Base-by-base conservation (phyloP, 2,329 filamentous ascomycete species). In the Penicillium sp. region DNA sequence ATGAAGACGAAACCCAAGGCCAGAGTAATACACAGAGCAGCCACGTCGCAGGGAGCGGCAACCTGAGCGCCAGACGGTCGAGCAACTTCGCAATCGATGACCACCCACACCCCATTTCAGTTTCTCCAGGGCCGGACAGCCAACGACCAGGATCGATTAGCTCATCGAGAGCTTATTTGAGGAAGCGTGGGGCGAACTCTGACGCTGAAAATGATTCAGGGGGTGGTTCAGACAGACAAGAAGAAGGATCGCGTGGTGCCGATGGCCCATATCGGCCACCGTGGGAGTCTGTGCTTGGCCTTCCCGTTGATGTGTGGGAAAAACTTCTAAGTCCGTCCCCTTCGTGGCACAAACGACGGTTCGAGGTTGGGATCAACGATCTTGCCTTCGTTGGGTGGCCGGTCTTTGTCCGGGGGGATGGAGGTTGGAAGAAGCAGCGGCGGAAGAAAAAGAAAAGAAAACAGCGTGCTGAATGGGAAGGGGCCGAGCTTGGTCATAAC, bases 331-430 rank as follows among this genome's bases (percentile, higher is more conserved):
- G 90, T 1, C 92, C 93, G 0, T 87, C 87, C 8, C 84, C 87
- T 13, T 86, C 89, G 8, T 92, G 91, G 75, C 90, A 95, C 78
- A 96, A 94, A 79, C 87, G 85, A 68, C 86, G 88, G 26, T 96
- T 96, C 71, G 91, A 96, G 74, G 83, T 96, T 62, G 90, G 89
- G 0, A 82, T 97, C 8, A 91, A 96, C 70, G 90, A 92, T 50
- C 81, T 94, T 46, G 88, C 89, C 61, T 95, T 92, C 72, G 83
- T 96, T 19, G 92, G 92, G 0, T 92, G 92, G 76, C 93, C 93
- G 5, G 87, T 96, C 46, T 92, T 93, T 76, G 90, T 92, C 45
- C 88, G 89, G 1, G 88, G 91, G 69, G 91, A 91, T 74, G 91
- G 91, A 2, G 84, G 84, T 46, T 95, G 92, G 92, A 84, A 84